Base-by-base conservation (phyloP, 441 rosid genomes). In the Jatropha podagrica region DNA sequence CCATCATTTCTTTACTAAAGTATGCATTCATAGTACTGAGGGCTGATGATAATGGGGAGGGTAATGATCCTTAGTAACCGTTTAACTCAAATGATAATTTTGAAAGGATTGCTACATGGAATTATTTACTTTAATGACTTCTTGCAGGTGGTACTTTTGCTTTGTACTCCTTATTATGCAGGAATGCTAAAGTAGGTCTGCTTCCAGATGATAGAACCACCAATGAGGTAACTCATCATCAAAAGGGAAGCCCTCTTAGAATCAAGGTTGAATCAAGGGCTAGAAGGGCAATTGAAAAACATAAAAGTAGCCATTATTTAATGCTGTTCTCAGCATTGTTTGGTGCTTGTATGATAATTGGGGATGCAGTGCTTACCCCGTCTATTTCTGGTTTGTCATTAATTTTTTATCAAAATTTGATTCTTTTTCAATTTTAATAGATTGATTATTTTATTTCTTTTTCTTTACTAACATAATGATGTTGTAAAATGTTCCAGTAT, bases 141-240 rank as follows among this genome's bases (percentile, higher is more conserved):
- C 70, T 79, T 49, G 84, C 88, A 90, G 91, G 94, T 60, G 92
- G 94, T 59, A 68, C 89, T 65, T 88, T 90, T 73, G 91, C 91
- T 73, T 72, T 88, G 80, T 90, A 90, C 86, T 88, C 94, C 0
- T 76, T 90, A 70, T 65, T 90, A 72, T 87, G 94, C 64, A 82
- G 89, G 74, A 86, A 86, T 70, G 89, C 88, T 2, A 90, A 87
- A 78, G 88, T 90, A 13, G 89, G 89, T 49, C 79, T 90, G 64
- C 84, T 90, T 49, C 91, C 92, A 65, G 82, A 82, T 51, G 88
- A 86, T 46, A 74, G 64, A 71, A 71, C 71, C 51, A 55, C 73
- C 12, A 55, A 77, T 37, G 85, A 86, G 41, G 73, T 77, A 70
- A 65, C 78, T 72, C 71, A 52, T 52, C 74, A 71, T 72, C 81